Evolutionary conservation across 257 asterid species (phyloP).

Genomic region (Scutellaria minor): DNA sequence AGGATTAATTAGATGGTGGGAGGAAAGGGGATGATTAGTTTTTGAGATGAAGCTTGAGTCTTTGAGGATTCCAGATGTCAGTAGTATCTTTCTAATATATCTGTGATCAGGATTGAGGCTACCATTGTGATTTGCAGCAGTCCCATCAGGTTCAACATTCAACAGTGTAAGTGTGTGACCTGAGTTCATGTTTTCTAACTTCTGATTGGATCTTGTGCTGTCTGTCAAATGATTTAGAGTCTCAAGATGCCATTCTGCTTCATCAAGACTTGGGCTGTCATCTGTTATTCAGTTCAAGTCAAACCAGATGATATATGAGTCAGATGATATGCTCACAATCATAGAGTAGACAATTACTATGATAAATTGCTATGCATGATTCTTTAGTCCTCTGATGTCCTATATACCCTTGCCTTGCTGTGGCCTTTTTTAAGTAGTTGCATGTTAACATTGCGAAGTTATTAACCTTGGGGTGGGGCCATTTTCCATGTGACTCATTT

Average conservation of each 20-base stretch:
- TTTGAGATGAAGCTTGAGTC: constrained; percentile 47
- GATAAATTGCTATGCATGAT: constrained; percentile 6
- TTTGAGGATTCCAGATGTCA: constrained; percentile 71
- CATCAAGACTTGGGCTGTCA: constrained; percentile 52
- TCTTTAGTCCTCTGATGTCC: constrained; percentile 22
- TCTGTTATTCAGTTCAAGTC: constrained; percentile 44
- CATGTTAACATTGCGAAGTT: neutral
- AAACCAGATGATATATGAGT: constrained; percentile 36
- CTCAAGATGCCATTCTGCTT: constrained; percentile 62
- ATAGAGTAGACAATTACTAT: constrained; percentile 20
- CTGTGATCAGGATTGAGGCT: constrained; percentile 56
- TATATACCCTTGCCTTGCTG: constrained; percentile 14
- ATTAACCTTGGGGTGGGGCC: neutral
- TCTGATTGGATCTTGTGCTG: constrained; percentile 46
- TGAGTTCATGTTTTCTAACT: constrained; percentile 51
- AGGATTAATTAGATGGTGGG: constrained; percentile 65
- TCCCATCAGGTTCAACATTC: constrained; percentile 43
- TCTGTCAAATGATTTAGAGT: constrained; percentile 46
- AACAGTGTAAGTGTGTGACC: constrained; percentile 50
- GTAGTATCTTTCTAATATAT: constrained; percentile 62
- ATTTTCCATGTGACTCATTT: constrained; percentile 11
- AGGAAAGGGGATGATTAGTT: constrained; percentile 55
- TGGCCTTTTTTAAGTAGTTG: constrained; percentile 13
- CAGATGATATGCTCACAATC: constrained; percentile 30
- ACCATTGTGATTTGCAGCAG: constrained; percentile 40